Base-by-base conservation (phyloP, 257 asterid species). In the Anisodus tanguticus region DNA sequence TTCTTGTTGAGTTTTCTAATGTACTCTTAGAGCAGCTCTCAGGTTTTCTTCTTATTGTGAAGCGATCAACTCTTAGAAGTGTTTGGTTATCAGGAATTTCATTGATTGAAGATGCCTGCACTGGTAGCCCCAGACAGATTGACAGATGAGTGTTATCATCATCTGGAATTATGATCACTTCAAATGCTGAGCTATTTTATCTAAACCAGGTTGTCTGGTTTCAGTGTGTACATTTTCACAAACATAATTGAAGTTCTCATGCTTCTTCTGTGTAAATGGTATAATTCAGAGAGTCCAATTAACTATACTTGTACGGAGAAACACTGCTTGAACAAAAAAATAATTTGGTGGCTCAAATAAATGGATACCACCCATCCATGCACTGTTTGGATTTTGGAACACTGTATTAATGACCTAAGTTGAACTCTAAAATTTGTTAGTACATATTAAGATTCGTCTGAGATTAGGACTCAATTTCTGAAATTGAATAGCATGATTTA, bases 141-240 rank as follows among this genome's bases (percentile, higher is more conserved):
- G 55, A 3, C 11, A 49, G 11, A 49, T 49, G 55, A 11, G 17
- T 55, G 13, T 55, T 55, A 55, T 17, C 11, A 57, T 57, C 35
- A 8, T 13, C 22, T 12, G 76, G 51, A 57, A 57, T 16, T 57
- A 57, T 5, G 63, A 57, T 16, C 63, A 57, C 19, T 15, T 15
- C 8, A 55, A 55, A 55, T 12, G 60, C n/a, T 13, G 60, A 55
- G n/a, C 60, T 55, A 55, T 55, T 15, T 67, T 35, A 67, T 5
- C 47, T 19, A 67, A 67, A 67, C 19, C 19, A 66, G 74, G 41
- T 63, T 67, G 76, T 9, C 37, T 68, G 77, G 77, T 68, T 68
- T 68, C 13, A 37, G 26, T 35, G 26, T 68, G 55, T 55, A 41
- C 55, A 70, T 70, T 41, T 70, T 70, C 55, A 70, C 79, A 70